Base-by-base conservation (phyloP, 2,329 filamentous ascomycete species). In the Xylaria arbuscula region DNA sequence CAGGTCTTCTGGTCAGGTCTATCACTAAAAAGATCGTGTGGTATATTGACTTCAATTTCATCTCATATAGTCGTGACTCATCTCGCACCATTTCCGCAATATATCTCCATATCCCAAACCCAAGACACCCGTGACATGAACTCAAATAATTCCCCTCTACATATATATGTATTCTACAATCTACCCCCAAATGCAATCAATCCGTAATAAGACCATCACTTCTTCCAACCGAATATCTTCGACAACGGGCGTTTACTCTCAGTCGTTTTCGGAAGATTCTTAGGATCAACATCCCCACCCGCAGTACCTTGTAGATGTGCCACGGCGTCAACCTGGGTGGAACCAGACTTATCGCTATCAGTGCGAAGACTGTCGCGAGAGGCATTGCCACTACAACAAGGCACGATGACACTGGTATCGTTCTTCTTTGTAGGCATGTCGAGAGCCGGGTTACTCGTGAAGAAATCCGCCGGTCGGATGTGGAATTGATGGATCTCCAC, bases 401-500 rank as follows among this genome's bases (percentile, higher is more conserved):
- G 76, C 0, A 83, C 77, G 11, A 84, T 69, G 4, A 84, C 82
- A 66, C 82, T 85, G 15, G 77, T 74, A 56, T 81, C 72, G 72
- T 84, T 82, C 69, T 73, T 76, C 3, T 55, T 74, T 2, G 75
- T 78, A 6, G 82, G 83, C 40, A 84, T 80, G 71, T 85, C 83
- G 34, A 85, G 76, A 8, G 83, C 82, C 28, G 83, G 83, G 70
- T 84, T 85, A 55, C 78, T 77, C 3, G 78, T 80, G 74, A 85
- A 85, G 76, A 84, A 85, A 71, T 85, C 83, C 11, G 79, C 77
- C 3, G 83, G 83, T 5, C 80, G 80, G 19, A 83, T 78, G 66
- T 84, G 82, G 48, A 85, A 76, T 66, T 84, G 81, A 64, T 84
- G 82, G 34, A 82, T 83, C 72, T 85, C 83, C 40, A 83, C 81